These are phyloP conservation scores for Neofusicoccum ribis DNA, from an alignment of 2,329 filamentous ascomycete genomes.

Conservation along the genomic window DNA sequence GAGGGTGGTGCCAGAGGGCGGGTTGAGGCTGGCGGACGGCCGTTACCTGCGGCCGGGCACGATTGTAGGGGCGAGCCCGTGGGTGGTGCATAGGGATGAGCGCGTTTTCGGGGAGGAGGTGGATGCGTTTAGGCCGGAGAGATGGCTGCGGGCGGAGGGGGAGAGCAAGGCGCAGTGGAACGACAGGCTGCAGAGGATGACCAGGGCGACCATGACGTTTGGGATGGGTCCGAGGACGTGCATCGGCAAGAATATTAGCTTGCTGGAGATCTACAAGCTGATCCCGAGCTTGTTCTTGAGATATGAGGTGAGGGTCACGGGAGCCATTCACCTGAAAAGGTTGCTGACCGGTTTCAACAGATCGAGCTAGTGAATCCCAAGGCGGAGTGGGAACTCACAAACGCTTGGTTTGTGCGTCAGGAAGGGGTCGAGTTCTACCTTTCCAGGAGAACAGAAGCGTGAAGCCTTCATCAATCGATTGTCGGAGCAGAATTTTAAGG, in stretches of 20 bases:
- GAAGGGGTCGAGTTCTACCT: neutral
- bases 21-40: slow-evolving; percentile 29
- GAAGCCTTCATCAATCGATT: no score
- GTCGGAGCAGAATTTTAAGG: no score
- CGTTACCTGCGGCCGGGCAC: neutral
- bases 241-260: slow-evolving; percentile 38
- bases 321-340: neutral
- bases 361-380: slow-evolving; percentile 32
- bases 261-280: slow-evolving; percentile 39
- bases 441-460: neutral
- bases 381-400: slow-evolving; percentile 41
- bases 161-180: slow-evolving; percentile 21
- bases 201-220: slow-evolving; percentile 24
- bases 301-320: slow-evolving; percentile 41
- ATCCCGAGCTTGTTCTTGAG: slow-evolving; percentile 43
- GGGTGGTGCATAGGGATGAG: slow-evolving; percentile 6
- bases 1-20: slow-evolving; percentile 48
- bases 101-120: slow-evolving; percentile 3
- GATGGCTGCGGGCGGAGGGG: neutral
- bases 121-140: slow-evolving; percentile 11
- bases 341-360: slow-evolving; percentile 26
- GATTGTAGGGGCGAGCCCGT: slow-evolving; percentile 12
- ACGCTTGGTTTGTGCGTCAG: slow-evolving; percentile 40
- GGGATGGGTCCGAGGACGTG: slow-evolving; percentile 42
- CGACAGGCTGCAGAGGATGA: slow-evolving; percentile 24